Evolutionary conservation across 345 rosid species (phyloP).

Genomic region (Eucalyptus albens): DNA sequence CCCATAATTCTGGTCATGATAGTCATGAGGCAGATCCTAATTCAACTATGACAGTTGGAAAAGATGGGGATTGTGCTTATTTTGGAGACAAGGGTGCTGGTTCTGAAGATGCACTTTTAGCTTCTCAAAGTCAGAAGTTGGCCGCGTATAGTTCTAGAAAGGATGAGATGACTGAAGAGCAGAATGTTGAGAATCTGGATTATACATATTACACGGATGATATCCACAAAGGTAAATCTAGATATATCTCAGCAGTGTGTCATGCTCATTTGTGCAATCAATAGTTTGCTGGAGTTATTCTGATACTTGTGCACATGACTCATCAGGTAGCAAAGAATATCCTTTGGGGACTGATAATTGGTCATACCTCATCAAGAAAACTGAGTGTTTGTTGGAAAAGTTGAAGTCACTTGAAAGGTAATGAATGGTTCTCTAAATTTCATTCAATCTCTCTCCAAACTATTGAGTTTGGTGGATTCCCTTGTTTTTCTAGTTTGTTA

Average conservation of each 20-base stretch:
- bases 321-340: slow-evolving; percentile 7
- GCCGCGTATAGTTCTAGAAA: background rate
- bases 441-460: background rate
- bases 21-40: slow-evolving; percentile 1
- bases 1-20: slow-evolving; percentile 11
- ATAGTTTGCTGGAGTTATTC: background rate
- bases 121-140: background rate
- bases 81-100: background rate
- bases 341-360: slow-evolving; percentile 21
- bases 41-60: slow-evolving; percentile 5
- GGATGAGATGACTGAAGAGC: background rate
- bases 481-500: background rate
- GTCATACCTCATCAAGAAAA: slow-evolving; percentile 33
- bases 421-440: background rate
- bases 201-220: background rate
- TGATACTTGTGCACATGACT: background rate
- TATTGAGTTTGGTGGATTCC: background rate
- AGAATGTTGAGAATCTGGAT: background rate
- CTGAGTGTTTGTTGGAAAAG: slow-evolving; percentile 57
- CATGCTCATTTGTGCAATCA: background rate
- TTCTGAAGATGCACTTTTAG: background rate
- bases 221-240: background rate
- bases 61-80: background rate
- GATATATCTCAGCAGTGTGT: background rate
- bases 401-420: slow-evolving; percentile 72